Base-by-base conservation (phyloP, 2,329 filamentous ascomycete species). In the Fusarium transvaalense region DNA sequence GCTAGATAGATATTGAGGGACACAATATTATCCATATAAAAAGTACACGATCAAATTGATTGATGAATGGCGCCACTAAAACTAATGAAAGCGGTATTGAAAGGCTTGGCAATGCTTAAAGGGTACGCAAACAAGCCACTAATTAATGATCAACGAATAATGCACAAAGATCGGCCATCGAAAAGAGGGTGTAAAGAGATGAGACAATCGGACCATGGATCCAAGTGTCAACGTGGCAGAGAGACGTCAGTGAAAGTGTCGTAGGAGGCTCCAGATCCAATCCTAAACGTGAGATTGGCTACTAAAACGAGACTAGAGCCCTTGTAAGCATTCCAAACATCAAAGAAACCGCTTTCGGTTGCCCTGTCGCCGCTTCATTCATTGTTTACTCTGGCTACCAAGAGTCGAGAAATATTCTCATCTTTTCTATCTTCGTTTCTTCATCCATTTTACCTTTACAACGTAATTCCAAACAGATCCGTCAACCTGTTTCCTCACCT, bases 161-260 rank as follows among this genome's bases (percentile, higher is more conserved):
- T 39, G 34, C 32, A 48, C 51, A 47, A 53, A 50, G 62, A 69
- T 69, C 61, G 62, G 39, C 53, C 29, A 51, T 39, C 27, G 52
- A 21, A 27, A 54, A 60, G 54, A 62, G 58, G 67, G 63, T 38
- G 43, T 37, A 32, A 29, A 43, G 55, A 68, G 56, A 41, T 68
- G 67, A 69, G 66, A 69, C 66, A 69, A 19, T 34, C 54, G 37
- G 34, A n/a, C 38, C 65, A 29, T 29, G 29, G 5, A 69, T n/a
- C n/a, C n/a, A n/a, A n/a, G n/a, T 69, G 66, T 52, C 65, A 69
- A 56, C 65, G 66, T 69, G 65, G 66, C 66, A 60, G 55, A 39
- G 38, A 19, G 32, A 51, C 47, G 23, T 39, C 47, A 39, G 31
- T 25, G 13, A 31, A 35, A 55, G 51, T 51, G 61, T 60, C 45